Evolutionary conservation across 108 stramenopile genomes (phyloP), one percentile per base, ranked within the genome.

Genomic region (Hondaea fermentalgiana): DNA sequence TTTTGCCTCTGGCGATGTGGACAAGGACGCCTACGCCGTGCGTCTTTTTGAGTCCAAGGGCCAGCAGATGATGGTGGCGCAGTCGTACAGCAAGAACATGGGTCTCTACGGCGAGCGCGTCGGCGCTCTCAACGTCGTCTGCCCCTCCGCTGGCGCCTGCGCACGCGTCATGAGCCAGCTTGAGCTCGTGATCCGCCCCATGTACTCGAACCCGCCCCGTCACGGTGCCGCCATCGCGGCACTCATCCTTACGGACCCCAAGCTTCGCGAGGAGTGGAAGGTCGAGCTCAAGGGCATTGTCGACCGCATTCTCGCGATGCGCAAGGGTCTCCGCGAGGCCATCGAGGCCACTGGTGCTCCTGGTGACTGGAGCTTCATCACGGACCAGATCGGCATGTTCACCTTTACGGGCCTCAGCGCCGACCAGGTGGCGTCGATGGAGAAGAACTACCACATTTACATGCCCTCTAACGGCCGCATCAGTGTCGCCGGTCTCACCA

Each of bases 51-150:
- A 55, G 44, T 19, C 45, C 25, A 5, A 25, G 6, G 91, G 92
- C 23, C 35, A 87, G 0, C 72, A 90, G 42, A 47, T 91, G 42
- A 58, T 93, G 28, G 89, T 92, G 23, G 90, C 91, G 23, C 29
- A 58, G 59, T 90, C 89, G n/a, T 94, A 91, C 92, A 64, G 89
- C 51, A 94, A 94, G 83, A 94, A 93, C 90, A 87, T 94, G 72
- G 94, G 94, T 2, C 88, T 94, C 25, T 94, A 93, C 88, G 89
- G 90, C 14, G 90, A 93, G 58, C 72, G 93, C 4, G 28, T 91
- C 8, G 93, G 93, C 17, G 91, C 90, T 5, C 42, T 93, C 19
- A 89, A 91, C 72, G 88, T 90, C 6, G 87, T 91, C 16, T 35
- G 55, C 55, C 5, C 35, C 45, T 87, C 60, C 35, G 43, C 60